Base-by-base conservation (phyloP, 2,329 filamentous ascomycete genomes). In the Cadophora luteo-olivacea region DNA sequence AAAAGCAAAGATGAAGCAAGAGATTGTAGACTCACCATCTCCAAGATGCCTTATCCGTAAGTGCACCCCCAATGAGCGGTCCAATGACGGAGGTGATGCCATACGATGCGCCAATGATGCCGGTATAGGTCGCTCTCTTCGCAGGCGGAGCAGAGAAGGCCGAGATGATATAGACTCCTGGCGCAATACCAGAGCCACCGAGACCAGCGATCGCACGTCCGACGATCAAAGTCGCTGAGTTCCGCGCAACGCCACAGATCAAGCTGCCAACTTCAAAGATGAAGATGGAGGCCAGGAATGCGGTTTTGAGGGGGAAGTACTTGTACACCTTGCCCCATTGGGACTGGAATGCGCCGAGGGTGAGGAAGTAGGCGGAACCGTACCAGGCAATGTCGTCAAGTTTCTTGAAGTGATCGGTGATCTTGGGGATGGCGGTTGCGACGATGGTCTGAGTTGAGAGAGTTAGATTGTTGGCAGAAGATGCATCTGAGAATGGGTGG, bases 341-440 rank as follows among this genome's bases (percentile, higher is more conserved):
- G 2, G 73, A 76, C 45, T 77, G 75, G 25, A 76, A 76, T 1
- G 72, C 68, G 0, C 79, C 83, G 41, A 83, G 74, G 1, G 83
- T 84, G 72, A 86, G 79, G 76, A 86, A 85, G 72, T 84, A 87
- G 55, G 84, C 84, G 19, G 84, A 81, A 1, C 85, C 86, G 72
- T 89, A 89, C 87, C 87, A 90, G 25, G 84, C 83, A 11, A 84
- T 69, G 79, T 77, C 19, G 79, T 82, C 77, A 80, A 81, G 71
- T 81, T 81, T 25, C 81, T 86, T 75, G 84, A 87, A 75, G 79
- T 84, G 60, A 32, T 77, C 82, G 1, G 85, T 86, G 73, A n/a
- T n/a, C n/a, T n/a, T 84, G 19, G 85, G 85, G 51, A 87, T 86
- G 12, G 84, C 85, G 0, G 85, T 87, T 4, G 84, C 84, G 22